These are phyloP conservation scores for Neurospora crassa DNA, from an alignment of 2,329 filamentous ascomycete species.

Conservation along the genomic window DNA sequence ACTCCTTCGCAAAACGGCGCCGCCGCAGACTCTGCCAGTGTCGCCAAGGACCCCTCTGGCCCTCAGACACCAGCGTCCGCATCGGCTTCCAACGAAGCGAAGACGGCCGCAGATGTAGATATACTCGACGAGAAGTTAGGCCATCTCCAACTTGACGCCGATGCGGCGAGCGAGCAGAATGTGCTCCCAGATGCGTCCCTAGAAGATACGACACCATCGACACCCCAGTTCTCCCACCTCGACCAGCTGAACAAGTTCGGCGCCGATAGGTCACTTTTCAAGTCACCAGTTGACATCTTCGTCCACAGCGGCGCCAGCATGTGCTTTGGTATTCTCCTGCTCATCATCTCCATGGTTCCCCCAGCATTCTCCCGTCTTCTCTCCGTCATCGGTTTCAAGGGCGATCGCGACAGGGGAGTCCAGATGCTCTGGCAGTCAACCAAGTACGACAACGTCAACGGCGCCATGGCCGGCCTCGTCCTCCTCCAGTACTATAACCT, in stretches of 20 bases:
- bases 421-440: slow-evolving; percentile 86
- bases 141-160: slow-evolving; percentile 2
- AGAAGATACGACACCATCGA: slow-evolving; percentile 2
- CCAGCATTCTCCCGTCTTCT: slow-evolving; percentile 82
- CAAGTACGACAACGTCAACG: slow-evolving; percentile 78
- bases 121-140: slow-evolving; percentile 13
- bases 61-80: slow-evolving; percentile 31
- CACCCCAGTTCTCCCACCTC: slow-evolving; percentile 16
- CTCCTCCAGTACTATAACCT: slow-evolving; percentile 84
- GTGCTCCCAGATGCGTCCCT: not conserved
- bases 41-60: slow-evolving; percentile 37
- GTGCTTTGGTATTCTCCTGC: slow-evolving; percentile 77
- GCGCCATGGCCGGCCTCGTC: slow-evolving; percentile 76
- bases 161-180: not conserved
- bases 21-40: slow-evolving; percentile 47
- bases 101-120: not conserved
- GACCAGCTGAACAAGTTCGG: slow-evolving; percentile 29
- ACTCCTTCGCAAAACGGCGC: slow-evolving; percentile 19
- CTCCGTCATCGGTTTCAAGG: slow-evolving; percentile 81
- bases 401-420: slow-evolving; percentile 75
- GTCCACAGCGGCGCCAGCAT: slow-evolving; percentile 82
- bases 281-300: slow-evolving; percentile 73
- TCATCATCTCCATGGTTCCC: slow-evolving; percentile 87
- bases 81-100: slow-evolving; percentile 35
- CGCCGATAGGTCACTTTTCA: slow-evolving; percentile 54